Evolutionary conservation across 1,139 yeast species (phyloP).

Genomic region (Tardiomyces depauwii): DNA sequence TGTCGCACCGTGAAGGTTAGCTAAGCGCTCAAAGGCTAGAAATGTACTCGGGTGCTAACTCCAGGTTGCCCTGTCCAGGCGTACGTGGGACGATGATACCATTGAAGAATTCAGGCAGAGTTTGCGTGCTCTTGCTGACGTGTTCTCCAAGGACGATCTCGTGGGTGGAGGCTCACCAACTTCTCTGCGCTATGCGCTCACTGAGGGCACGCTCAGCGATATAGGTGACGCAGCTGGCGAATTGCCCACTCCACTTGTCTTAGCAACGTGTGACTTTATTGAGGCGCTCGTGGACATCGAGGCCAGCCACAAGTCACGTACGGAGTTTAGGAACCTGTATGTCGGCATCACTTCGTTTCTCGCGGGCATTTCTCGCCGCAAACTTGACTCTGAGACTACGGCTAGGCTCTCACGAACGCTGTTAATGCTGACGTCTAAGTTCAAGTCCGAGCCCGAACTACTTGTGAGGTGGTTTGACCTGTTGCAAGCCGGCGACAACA

Average conservation of each 20-base stretch:
- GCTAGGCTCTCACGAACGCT: neutral
- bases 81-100: neutral
- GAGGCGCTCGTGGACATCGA: neutral
- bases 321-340: neutral
- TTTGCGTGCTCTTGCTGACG: neutral
- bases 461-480: conserved; percentile 12
- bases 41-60: too few relatives aligned
- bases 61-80: too few relatives aligned
- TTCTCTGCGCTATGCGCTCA: neutral
- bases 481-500: conserved; percentile 4
- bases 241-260: neutral
- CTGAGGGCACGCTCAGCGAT: neutral
- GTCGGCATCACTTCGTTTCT: neutral
- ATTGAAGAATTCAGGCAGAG: neutral
- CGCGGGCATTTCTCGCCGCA: neutral
- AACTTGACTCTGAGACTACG: neutral
- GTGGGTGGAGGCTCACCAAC: neutral
- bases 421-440: conserved; percentile 10
- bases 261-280: neutral
- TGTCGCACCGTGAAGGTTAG: neutral
- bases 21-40: neutral
- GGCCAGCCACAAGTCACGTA: neutral
- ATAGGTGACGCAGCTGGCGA: neutral
- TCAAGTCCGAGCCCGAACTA: conserved; percentile 10
- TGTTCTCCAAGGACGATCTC: neutral